Conservation (phyloP, 176 grass and related monocot species). For the Typha latifolia region DNA sequence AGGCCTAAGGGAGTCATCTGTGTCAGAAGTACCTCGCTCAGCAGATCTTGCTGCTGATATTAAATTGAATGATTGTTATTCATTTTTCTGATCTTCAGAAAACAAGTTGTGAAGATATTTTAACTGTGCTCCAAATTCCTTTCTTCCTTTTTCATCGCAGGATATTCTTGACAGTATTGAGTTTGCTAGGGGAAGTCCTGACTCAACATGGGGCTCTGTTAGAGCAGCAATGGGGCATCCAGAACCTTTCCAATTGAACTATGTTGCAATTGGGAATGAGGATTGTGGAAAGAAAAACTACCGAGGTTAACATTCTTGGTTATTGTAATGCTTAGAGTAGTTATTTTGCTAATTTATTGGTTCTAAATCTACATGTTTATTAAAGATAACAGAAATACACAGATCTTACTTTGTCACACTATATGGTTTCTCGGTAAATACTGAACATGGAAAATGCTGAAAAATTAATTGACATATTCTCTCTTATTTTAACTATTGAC, state of each 20-base stretch:
- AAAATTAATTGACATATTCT: too few species aligned
- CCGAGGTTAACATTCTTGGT: constrained; percentile 27
- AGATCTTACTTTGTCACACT: too few species aligned
- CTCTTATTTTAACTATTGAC: too few species aligned
- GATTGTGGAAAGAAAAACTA: constrained; percentile 73
- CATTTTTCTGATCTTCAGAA: too few species aligned
- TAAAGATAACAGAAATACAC: not conserved
- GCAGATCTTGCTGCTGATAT: too few species aligned
- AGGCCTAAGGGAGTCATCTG: too few species aligned
- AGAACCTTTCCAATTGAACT: constrained; percentile 83
- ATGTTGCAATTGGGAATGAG: constrained; percentile 93
- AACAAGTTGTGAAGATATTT: not conserved
- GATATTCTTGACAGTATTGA: constrained; percentile 85
- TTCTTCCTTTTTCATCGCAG: constrained; percentile 28
- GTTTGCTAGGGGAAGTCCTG: constrained; percentile 70
- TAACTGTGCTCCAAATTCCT: not conserved
- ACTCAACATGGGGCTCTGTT: constrained; percentile 90
- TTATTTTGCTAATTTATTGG: not conserved
- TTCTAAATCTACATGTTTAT: not conserved
- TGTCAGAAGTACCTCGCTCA: too few species aligned
- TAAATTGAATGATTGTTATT: too few species aligned
- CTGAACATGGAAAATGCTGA: too few species aligned
- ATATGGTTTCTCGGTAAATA: too few species aligned
- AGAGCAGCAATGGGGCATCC: constrained; percentile 87
- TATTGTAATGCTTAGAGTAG: not conserved